Conservation (phyloP, 306 rosid genomes). For the Geum urbanum region DNA sequence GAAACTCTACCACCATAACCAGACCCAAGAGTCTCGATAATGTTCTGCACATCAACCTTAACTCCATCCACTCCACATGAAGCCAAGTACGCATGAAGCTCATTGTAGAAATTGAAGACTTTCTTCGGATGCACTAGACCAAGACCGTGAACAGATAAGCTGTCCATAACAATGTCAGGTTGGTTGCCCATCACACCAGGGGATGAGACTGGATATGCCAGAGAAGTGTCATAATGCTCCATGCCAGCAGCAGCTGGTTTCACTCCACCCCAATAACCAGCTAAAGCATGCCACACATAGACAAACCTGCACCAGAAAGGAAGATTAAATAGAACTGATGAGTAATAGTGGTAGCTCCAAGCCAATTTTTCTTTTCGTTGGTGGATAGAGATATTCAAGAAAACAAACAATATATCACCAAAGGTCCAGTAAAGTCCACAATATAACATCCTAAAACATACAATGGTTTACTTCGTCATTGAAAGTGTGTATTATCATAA, state of each 20-base stretch:
- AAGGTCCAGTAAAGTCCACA: neutral
- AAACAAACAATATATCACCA: neutral
- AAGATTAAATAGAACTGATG: conserved; percentile 7
- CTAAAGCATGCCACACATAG: conserved; percentile 96
- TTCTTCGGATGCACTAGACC: conserved; percentile 92
- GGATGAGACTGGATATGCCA: conserved; percentile 85
- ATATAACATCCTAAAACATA: neutral
- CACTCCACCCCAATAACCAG: conserved; percentile 99
- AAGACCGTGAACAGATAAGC: conserved; percentile 80
- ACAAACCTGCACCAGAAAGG: conserved; percentile 47
- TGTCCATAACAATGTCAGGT: conserved; percentile 91
- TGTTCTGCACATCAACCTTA: conserved; percentile 95
- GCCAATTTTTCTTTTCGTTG: neutral
- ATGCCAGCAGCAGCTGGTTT: conserved; percentile 82
- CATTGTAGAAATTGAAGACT: conserved; percentile 84
- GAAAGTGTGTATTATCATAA: neutral
- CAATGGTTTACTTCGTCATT: neutral
- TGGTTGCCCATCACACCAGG: conserved; percentile 87
- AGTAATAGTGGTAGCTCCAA: neutral
- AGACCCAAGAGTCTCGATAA: conserved; percentile 87
- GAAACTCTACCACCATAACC: conserved; percentile 95
- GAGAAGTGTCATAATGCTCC: conserved; percentile 81
- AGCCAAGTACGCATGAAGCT: conserved; percentile 88
- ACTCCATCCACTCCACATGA: conserved; percentile 97
- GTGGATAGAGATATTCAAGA: too few relatives aligned